These are phyloP conservation scores for Excoecaria agallocha DNA, from an alignment of 345 rosid species.

Conservation along the genomic window DNA sequence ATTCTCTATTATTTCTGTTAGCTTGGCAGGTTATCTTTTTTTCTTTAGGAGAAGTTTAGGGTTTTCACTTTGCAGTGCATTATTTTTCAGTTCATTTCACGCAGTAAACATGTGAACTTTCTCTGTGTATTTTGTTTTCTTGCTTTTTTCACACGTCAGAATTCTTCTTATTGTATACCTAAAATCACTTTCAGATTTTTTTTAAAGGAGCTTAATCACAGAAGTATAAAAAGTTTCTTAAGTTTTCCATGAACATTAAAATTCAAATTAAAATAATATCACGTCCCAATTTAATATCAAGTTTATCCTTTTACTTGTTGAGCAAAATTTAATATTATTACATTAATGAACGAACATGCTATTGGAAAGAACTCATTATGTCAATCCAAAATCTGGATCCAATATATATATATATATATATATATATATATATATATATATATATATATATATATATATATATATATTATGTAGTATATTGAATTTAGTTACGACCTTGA, in stretches of 20 bases:
- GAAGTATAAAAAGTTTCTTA: background rate
- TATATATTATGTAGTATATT: too few species aligned
- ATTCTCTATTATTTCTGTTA: constrained; percentile 7
- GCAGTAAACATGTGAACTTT: constrained; percentile 5
- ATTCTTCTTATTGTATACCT: background rate
- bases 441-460: too few species aligned
- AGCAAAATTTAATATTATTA: too few species aligned
- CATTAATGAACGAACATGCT: too few species aligned
- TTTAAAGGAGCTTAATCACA: background rate
- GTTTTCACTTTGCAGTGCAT: background rate
- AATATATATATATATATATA: too few species aligned
- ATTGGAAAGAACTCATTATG: too few species aligned
- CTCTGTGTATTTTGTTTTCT: background rate
- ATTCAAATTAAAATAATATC: background rate
- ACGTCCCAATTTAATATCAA: too few species aligned
- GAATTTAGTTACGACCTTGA: too few species aligned
- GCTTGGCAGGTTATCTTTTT: background rate
- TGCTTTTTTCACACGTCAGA: background rate
- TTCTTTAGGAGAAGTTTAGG: background rate
- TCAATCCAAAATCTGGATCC: too few species aligned
- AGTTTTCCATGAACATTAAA: background rate
- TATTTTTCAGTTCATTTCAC: background rate
- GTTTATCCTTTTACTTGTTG: too few species aligned
- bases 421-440: too few species aligned
- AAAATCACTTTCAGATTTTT: background rate